A percentile compares a stretch with the other conserved stretches of the same genome.
phyloP scores from a whole-genome alignment of 371 early-diverging fungal genomes.

The Syncephalastrum monosporum region DNA sequence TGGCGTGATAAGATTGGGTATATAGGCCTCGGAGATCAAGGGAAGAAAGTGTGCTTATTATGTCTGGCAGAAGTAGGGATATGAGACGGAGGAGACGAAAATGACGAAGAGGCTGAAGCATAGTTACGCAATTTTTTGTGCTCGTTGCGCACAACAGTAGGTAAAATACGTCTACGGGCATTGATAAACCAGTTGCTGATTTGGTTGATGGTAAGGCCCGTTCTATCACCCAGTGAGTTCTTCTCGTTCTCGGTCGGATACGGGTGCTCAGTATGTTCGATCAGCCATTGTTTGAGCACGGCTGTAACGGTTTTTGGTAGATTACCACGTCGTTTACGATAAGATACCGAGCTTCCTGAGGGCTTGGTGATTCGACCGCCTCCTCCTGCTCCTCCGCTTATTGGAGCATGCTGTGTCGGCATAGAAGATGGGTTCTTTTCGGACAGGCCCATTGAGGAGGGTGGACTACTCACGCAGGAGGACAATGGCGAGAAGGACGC shows the following conservation, averaged over 20 bases:
- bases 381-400: conserved; percentile 2
- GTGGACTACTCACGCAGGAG: background rate
- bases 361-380: too few relatives aligned
- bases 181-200: conserved; percentile 41
- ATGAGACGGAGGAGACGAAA: too few relatives aligned
- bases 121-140: too few relatives aligned
- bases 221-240: conserved; percentile 46
- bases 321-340: conserved; percentile 48
- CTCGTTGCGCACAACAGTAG: conserved; percentile 1
- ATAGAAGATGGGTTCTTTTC: too few relatives aligned
- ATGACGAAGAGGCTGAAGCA: too few relatives aligned
- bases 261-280: conserved; percentile 67
- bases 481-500: background rate
- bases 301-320: conserved; percentile 54
- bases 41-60: background rate
- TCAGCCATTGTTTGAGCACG: conserved; percentile 64
- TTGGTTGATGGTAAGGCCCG: conserved; percentile 66
- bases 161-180: conserved; percentile 64
- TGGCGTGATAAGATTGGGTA: too few relatives aligned
- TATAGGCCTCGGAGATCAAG: background rate
- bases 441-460: background rate
- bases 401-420: too few relatives aligned
- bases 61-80: background rate
- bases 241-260: conserved; percentile 79
- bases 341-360: background rate